These are phyloP conservation scores for Penicillium paneum DNA, from an alignment of 2,329 filamentous ascomycete species.

Conservation along the genomic window DNA sequence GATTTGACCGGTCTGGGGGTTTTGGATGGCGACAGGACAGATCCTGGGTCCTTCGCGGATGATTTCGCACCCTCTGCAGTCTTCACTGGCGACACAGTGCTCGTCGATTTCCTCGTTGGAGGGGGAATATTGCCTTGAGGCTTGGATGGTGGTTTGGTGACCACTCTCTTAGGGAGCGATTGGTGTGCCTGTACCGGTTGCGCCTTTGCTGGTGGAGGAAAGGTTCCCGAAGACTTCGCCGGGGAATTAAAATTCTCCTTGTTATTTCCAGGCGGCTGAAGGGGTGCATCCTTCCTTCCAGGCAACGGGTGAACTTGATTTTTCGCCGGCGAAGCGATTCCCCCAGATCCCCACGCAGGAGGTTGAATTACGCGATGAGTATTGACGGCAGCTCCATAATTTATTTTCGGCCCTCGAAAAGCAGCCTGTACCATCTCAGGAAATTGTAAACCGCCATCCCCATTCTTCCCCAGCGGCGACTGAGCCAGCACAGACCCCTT, in stretches of 20 bases:
- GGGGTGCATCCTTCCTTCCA: background rate
- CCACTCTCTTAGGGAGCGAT: too few species aligned
- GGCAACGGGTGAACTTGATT: background rate
- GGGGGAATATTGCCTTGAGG: background rate
- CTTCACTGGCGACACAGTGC: background rate
- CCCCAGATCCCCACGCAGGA: background rate
- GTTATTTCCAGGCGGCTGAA: background rate
- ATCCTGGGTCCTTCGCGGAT: background rate
- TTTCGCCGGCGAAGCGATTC: background rate
- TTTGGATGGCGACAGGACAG: background rate
- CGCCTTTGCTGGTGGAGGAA: background rate
- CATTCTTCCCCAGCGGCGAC: background rate
- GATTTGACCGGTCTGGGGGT: background rate
- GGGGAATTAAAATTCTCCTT: background rate
- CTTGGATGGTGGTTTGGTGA: background rate
- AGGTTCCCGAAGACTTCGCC: background rate
- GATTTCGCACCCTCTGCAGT: background rate
- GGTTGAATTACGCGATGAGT: background rate
- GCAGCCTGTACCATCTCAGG: background rate
- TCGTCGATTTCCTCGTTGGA: background rate
- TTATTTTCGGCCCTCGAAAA: background rate
- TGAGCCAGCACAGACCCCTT: constrained; percentile 8
- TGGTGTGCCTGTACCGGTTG: background rate
- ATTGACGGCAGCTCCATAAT: background rate
- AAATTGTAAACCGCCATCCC: background rate